Conservation (phyloP, 352 stramenopile species). For the Pythium periplocum region DNA sequence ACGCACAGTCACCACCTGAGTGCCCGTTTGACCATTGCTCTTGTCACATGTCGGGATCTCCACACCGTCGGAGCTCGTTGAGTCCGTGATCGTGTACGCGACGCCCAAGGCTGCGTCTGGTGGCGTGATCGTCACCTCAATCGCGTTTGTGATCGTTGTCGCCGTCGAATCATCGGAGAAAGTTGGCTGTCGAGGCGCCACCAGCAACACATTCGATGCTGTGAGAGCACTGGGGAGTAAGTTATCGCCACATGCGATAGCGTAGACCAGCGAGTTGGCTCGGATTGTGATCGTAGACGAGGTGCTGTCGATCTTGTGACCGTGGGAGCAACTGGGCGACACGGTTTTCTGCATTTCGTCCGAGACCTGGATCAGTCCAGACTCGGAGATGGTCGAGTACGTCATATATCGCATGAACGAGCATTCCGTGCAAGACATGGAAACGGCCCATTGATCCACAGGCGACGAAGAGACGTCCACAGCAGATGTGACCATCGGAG, state of each 20-base stretch:
- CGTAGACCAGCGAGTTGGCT: constrained; percentile 35
- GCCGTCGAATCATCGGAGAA: constrained; percentile 26
- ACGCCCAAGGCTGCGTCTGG: constrained; percentile 16
- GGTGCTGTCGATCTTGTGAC: constrained; percentile 9
- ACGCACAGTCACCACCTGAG: constrained; percentile 9
- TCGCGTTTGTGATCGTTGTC: constrained; percentile 39
- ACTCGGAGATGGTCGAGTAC: constrained; percentile 7
- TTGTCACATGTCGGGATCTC: constrained; percentile 11
- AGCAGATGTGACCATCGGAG: constrained; percentile 23
- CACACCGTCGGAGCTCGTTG: constrained; percentile 5
- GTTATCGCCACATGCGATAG: constrained; percentile 33
- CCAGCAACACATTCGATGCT: constrained; percentile 16
- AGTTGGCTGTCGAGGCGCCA: constrained; percentile 31
- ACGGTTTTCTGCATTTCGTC: neutral
- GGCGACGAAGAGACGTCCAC: constrained; percentile 19
- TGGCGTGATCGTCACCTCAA: constrained; percentile 38
- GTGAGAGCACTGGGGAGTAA: constrained; percentile 31
- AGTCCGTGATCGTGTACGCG: constrained; percentile 21
- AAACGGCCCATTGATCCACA: constrained; percentile 37
- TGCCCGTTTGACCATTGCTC: constrained; percentile 10
- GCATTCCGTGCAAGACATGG: constrained; percentile 31
- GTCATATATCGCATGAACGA: constrained; percentile 44
- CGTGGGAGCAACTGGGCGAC: constrained; percentile 43
- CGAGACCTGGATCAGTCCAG: neutral
- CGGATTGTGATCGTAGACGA: constrained; percentile 17